Base-by-base conservation (phyloP, 1,284 basidiomycete species). In the Cryptococcus sp. region DNA sequence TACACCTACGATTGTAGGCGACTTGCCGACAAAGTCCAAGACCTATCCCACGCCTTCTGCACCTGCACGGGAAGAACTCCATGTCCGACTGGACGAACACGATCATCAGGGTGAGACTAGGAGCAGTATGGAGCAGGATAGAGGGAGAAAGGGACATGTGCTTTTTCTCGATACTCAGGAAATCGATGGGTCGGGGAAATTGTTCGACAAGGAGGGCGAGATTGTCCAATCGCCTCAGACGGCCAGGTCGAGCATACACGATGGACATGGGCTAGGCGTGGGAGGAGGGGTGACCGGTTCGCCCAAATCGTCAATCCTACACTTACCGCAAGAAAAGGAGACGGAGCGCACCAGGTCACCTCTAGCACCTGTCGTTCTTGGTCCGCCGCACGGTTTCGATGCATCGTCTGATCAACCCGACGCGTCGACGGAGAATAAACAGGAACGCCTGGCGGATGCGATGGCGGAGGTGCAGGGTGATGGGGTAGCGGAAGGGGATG, bases 1-100 rank as follows among this genome's bases (percentile, higher is more conserved):
- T 9, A 66, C 65, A 12, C 68, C 68, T 7, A 66, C 64, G 0
- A 49, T 69, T 4, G 54, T 53, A 22, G 58, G 42, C 28, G 53
- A 55, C 7, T n/a, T 47, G 10, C 61, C 63, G 1, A 26, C 49
- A n/a, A 64, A 60, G 46, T 59, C 67, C 14, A 61, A 63, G 38
- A 57, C 63, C 10, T 43, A 51, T 43, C 54, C 56, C 3, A 10
- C 19, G 24, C 43, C 58, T 14, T 5, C 42, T 3, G 19, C 25
- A 46, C 43, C 23, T 9, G 4, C 5, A 36, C 10, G 26, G 16
- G 25, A n/a, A 18, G 38, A 10, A 10, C n/a, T 41, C 7, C 10
- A n/a, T 18, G 23, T n/a, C 3, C n/a, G 34, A 5, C 18, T 19
- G 14, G 39, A 25, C 21, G 39, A 23, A 11, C 40, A 42, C 32